Percentiles rank a stretch among this genome's conserved stretches.
phyloP scores from a whole-genome alignment of 805 yeast genomes.

The Hemisphaericaspora nanyangensis region DNA sequence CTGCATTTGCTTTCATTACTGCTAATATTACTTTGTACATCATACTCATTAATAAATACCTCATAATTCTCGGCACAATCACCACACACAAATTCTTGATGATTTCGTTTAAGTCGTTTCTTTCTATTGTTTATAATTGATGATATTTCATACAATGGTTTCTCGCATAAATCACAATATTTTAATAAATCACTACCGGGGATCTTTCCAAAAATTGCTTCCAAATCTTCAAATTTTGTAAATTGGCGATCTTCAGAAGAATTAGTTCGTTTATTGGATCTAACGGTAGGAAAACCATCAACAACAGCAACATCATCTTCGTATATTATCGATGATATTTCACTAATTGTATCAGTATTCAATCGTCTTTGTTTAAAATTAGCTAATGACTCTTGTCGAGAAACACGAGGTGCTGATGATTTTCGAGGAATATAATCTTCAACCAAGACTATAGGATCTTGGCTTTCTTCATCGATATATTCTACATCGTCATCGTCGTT shows the following conservation, averaged over 20 bases:
- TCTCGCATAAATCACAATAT: conserved; percentile 67
- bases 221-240: conserved; percentile 20
- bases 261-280: background rate
- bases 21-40: conserved; percentile 8
- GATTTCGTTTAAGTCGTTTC: conserved; percentile 14
- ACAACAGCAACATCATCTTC: background rate
- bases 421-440: conserved; percentile 47
- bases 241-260: background rate
- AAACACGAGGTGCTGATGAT: conserved; percentile 9
- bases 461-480: conserved; percentile 17
- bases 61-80: conserved; percentile 60
- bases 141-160: conserved; percentile 60
- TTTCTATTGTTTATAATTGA: conserved; percentile 21
- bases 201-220: conserved; percentile 35
- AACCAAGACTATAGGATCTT: conserved; percentile 45
- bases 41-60: conserved; percentile 41
- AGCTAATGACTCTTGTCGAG: conserved; percentile 34
- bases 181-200: conserved; percentile 39
- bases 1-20: background rate
- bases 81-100: conserved; percentile 58
- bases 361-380: conserved; percentile 23
- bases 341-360: background rate
- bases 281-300: background rate
- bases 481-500: conserved; percentile 10
- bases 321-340: background rate